Percentiles rank a stretch among this genome's conserved stretches.
These are phyloP conservation scores for Plasmodium coatneyi DNA, from an alignment of 169 alveolate species.

Conservation along the genomic window DNA sequence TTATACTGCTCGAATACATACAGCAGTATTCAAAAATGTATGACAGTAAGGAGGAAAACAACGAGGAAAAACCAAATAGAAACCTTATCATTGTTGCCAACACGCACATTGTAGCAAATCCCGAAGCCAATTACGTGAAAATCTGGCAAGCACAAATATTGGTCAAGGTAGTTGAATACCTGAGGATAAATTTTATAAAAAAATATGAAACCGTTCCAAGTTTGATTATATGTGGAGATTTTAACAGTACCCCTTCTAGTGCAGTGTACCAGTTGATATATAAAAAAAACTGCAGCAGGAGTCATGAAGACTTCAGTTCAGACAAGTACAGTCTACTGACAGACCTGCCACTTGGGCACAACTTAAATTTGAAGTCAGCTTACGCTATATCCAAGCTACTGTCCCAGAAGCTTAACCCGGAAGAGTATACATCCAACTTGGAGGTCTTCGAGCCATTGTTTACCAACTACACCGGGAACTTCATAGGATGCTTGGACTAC, in stretches of 20 bases:
- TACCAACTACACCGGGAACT: conserved; percentile 83
- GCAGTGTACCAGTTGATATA: conserved; percentile 84
- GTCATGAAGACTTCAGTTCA: conserved; percentile 79
- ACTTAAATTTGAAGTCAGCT: conserved; percentile 80
- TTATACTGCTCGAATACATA: conserved; percentile 76
- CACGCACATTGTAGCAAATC: conserved; percentile 85
- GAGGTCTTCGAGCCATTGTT: conserved; percentile 81
- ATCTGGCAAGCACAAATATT: conserved; percentile 87
- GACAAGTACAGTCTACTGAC: conserved; percentile 77
- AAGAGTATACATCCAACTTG: conserved; percentile 32
- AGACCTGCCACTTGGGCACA: conserved; percentile 79
- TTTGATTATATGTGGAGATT: conserved; percentile 83
- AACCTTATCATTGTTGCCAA: conserved; percentile 80
- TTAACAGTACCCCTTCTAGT: conserved; percentile 84
- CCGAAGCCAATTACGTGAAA: conserved; percentile 84
- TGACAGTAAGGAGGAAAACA: conserved; percentile 18
- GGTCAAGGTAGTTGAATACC: conserved; percentile 79
- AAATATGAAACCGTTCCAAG: conserved; percentile 80
- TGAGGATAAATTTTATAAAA: conserved; percentile 74
- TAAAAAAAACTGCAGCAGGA: conserved; percentile 80
- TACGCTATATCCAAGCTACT: conserved; percentile 78
- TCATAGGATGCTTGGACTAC: conserved; percentile 85
- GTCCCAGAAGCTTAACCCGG: conserved; percentile 33
- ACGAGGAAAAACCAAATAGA: conserved; percentile 1
- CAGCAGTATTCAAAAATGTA: conserved; percentile 49